Evolutionary conservation across 805 yeast genomes (phyloP), one percentile per base, ranked within the genome.

Genomic region (Lachancea kluyveri): DNA sequence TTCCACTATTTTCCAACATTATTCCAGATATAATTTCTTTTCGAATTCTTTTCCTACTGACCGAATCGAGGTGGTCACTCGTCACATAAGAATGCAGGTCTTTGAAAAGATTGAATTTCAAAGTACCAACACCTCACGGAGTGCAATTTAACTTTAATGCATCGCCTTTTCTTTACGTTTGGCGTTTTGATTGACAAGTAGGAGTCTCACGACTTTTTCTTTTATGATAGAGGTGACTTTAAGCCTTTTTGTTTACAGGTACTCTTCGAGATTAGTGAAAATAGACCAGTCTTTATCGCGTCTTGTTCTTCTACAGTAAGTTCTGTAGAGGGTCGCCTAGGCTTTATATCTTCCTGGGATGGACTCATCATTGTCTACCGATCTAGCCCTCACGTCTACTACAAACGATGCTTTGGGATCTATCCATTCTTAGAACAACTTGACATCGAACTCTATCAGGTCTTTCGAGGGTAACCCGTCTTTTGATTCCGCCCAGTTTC

Each of bases 331-430:
- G 0, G 96, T 84, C 5, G 79, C 65, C 0, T 78, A 83, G 0
- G 77, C 73, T 2, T 76, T 77, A 44, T 74, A 87, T 2, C 65
- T 64, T 8, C 49, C 54, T 11, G 57, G 62, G 2, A 55, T 51
- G 0, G 70, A 56, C 8, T 60, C 62, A 2, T 71, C 62, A 8
- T 62, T 53, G 37, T 75, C 77, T 5, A 86, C 64, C 3, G 87
- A 76, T 26, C 95, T 64, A 0, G 95, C 94, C 49, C 82, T 86
- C 11, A 88, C 74, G 50, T 87, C 95, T 6, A 90, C 47, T 0
- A 90, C 90, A 3, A 88, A 49, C 1, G 94, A 81, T 17, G 82
- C 74, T 22, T 65, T 60, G 0, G 96, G 96, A 36, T 76, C 62
- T 17, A 90, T 81, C 94, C 95, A 88, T 37, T 67, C 70, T 19